Conservation (phyloP, 345 rosid genomes). For the Anastatica hierochuntica region DNA sequence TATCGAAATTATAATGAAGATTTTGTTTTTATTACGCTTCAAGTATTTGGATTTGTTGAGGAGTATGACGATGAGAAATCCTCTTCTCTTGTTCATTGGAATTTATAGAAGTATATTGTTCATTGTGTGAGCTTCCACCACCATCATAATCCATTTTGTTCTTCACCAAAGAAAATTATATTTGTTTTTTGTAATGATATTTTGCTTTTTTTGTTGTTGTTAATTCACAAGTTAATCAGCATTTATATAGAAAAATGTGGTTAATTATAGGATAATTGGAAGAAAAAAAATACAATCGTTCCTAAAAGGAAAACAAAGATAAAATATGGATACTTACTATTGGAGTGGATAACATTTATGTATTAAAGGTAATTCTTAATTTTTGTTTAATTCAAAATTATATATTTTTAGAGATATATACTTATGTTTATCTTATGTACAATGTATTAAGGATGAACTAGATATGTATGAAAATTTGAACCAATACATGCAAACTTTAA, state of each 20-base stretch:
- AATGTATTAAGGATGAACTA: background rate
- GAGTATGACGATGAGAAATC: slow-evolving; percentile 40
- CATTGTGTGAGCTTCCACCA: slow-evolving; percentile 31
- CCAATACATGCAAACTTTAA: no score
- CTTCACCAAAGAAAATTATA: background rate
- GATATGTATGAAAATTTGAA: background rate
- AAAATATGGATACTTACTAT: background rate
- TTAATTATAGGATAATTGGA: no score
- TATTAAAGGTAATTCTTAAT: background rate
- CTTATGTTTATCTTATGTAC: background rate
- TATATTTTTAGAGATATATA: no score
- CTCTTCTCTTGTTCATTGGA: slow-evolving; percentile 18
- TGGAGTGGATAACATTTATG: background rate
- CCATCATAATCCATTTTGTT: slow-evolving; percentile 9
- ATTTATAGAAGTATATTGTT: slow-evolving; percentile 19
- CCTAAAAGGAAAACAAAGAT: no score
- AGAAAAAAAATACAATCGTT: no score
- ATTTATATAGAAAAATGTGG: no score
- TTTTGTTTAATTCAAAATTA: no score
- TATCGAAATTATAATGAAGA: background rate
- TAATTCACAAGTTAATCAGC: background rate
- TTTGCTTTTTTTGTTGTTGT: no score
- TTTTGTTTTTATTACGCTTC: slow-evolving; percentile 52
- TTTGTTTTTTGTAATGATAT: no score
- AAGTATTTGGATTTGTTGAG: slow-evolving; percentile 40